A percentile compares a stretch with the other conserved stretches of the same genome.
These are phyloP conservation scores for Lachancea meyersii DNA, from an alignment of 805 yeast genomes.

Conservation along the genomic window DNA sequence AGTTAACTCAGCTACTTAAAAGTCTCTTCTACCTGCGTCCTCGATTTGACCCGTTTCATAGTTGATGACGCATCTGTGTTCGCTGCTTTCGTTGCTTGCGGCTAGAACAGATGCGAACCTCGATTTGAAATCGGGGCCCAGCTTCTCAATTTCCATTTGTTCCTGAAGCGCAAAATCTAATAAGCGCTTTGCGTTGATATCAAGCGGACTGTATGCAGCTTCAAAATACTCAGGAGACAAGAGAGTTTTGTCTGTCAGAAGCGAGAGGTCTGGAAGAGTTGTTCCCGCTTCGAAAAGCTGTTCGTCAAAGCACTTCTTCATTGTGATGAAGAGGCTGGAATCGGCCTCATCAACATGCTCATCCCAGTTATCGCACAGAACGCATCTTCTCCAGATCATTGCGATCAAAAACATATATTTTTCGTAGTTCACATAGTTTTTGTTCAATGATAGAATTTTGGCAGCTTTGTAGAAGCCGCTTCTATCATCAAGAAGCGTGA, in stretches of 20 bases:
- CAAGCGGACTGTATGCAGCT: constrained; percentile 13
- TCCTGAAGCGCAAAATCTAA: constrained; percentile 14
- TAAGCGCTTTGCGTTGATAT: constrained; percentile 9
- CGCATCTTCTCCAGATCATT: constrained; percentile 54
- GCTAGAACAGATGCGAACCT: constrained; percentile 34
- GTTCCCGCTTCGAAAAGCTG: constrained; percentile 24
- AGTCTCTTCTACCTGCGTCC: background rate
- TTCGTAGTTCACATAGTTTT: constrained; percentile 28
- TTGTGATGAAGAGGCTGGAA: constrained; percentile 43
- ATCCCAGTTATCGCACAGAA: constrained; percentile 43
- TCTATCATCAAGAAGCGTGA: constrained; percentile 40
- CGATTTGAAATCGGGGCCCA: constrained; percentile 20
- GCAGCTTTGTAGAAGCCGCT: constrained; percentile 42
- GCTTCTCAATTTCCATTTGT: constrained; percentile 11
- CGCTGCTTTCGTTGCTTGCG: constrained; percentile 34
- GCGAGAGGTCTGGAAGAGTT: constrained; percentile 28
- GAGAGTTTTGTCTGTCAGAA: constrained; percentile 13
- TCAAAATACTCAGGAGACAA: constrained; percentile 16
- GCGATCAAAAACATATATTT: constrained; percentile 29
- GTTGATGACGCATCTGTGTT: constrained; percentile 33
- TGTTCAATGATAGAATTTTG: constrained; percentile 41
- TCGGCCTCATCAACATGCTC: constrained; percentile 40
- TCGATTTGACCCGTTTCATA: constrained; percentile 34
- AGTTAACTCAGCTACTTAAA: background rate
- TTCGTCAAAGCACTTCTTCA: constrained; percentile 34